phyloP scores from a whole-genome alignment of 1,284 basidiomycete genomes.

The Sanguinoderma infundibulare region DNA sequence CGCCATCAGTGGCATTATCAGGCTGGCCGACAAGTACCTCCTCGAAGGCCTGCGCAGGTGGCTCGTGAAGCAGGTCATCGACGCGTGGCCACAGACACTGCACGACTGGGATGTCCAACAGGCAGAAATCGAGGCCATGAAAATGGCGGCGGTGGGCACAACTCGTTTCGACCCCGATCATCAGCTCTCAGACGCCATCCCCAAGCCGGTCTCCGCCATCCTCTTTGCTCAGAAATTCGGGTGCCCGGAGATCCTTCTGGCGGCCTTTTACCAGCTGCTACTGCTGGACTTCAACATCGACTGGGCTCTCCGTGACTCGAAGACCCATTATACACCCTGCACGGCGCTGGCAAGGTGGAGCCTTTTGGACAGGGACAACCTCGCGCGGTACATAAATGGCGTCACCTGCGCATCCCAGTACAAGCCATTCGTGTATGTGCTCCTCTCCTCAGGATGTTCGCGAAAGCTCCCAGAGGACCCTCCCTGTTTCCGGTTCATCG shows the following conservation, averaged over 20 bases:
- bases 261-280: slow-evolving; percentile 65
- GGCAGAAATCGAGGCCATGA: background rate
- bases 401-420: too few relatives aligned
- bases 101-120: background rate
- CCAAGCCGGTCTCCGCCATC: slow-evolving; percentile 54
- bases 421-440: too few relatives aligned
- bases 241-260: slow-evolving; percentile 53
- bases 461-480: too few relatives aligned
- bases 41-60: background rate
- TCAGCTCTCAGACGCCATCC: slow-evolving; percentile 12
- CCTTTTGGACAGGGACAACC: slow-evolving; percentile 12
- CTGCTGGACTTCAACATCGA: slow-evolving; percentile 7
- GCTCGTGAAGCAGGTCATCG: background rate
- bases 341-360: slow-evolving; percentile 12
- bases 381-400: slow-evolving; percentile 17
- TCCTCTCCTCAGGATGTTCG: too few relatives aligned
- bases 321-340: background rate
- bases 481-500: background rate
- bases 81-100: background rate
- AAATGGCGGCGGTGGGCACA: background rate
- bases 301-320: slow-evolving; percentile 7
- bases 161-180: background rate
- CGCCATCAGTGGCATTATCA: background rate
- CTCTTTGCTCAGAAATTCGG: slow-evolving; percentile 63
- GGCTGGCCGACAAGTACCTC: slow-evolving; percentile 1